Base-by-base conservation (phyloP, 148 eudicot species). In the Linanthus parryae region DNA sequence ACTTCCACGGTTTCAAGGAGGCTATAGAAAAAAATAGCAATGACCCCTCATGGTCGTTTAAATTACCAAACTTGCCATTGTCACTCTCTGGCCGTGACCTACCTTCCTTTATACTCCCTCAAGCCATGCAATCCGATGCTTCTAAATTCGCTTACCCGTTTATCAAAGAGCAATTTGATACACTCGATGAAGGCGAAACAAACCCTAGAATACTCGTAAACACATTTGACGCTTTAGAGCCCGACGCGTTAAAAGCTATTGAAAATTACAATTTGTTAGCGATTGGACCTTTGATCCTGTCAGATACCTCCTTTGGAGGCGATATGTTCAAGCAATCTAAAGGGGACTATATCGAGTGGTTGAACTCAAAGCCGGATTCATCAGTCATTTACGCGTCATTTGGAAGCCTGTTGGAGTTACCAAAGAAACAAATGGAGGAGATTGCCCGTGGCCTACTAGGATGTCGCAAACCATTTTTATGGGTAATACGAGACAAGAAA, bases 31-130 rank as follows among this genome's bases (percentile, higher is more conserved):
- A 67, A 1, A 57, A 61, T 26, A 51, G 42, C 6, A 58, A 56
- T 42, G 64, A 73, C 57, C 71, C 78, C 28, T 52, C 59, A 16
- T 63, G 68, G 70, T 61, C 62, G 3, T 24, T 79, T 3, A 59
- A 73, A 47, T 57, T 83, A 24, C 82, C 78, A 5, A 66, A 71
- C 10, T 17, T 75, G 54, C 82, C 87, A 52, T 28, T 54, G 43
- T n/a, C n/a, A n/a, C 31, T 72, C 0, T 38, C 57, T 52, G 19
- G 54, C 9, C 55, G 61, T 47, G 88, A 84, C 54, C 62, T 84
- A 3, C 94, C 94, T 1, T 84, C 94, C 0, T 70, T 84, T 28
- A 3, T 78, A 8, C 29, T 64, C 5, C 84, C 91, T 59, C 76
- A 7, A 52, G 19, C 26, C 14, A n/a, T n/a, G n/a, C n/a, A n/a